These are phyloP conservation scores for Escovopsis sp. DNA, from an alignment of 2,329 filamentous ascomycete genomes.

Conservation along the genomic window DNA sequence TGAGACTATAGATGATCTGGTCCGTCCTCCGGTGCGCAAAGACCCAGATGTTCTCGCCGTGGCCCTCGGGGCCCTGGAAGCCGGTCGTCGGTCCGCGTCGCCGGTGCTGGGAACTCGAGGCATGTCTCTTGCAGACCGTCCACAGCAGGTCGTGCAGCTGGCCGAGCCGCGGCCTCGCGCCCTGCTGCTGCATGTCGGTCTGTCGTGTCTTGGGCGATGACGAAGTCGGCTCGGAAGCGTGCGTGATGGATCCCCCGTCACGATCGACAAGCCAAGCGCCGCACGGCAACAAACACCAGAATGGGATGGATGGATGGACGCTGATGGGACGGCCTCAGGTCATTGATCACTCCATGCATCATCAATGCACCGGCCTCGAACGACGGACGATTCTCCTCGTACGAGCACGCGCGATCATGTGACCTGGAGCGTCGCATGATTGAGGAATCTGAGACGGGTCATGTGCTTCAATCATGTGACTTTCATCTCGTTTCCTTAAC, in stretches of 20 bases:
- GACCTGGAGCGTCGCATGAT: too few species aligned
- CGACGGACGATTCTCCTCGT: too few species aligned
- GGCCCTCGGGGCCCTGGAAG: constrained; percentile 21
- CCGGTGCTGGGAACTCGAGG: constrained; percentile 12
- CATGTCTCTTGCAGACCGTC: constrained; percentile 26
- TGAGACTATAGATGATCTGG: constrained; percentile 37
- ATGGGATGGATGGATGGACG: too few species aligned
- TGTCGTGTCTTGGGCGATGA: too few species aligned
- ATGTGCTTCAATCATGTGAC: constrained; percentile 15
- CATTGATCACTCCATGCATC: too few species aligned
- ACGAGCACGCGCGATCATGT: too few species aligned
- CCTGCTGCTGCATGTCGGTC: constrained; percentile 20
- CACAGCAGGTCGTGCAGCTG: constrained; percentile 28
- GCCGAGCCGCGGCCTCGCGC: constrained; percentile 19
- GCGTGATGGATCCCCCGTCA: neutral
- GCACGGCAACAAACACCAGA: too few species aligned
- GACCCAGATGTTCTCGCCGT: constrained; percentile 44
- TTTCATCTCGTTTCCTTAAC: constrained; percentile 9
- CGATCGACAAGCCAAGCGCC: too few species aligned
- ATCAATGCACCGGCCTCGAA: too few species aligned
- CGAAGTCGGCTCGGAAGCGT: too few species aligned
- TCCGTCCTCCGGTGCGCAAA: constrained; percentile 34
- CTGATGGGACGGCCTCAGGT: too few species aligned
- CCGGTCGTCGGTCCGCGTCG: constrained; percentile 10
- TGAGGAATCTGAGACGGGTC: too few species aligned